Base-by-base conservation (phyloP, 139 green algal genomes). In the Marvania coccoides region DNA sequence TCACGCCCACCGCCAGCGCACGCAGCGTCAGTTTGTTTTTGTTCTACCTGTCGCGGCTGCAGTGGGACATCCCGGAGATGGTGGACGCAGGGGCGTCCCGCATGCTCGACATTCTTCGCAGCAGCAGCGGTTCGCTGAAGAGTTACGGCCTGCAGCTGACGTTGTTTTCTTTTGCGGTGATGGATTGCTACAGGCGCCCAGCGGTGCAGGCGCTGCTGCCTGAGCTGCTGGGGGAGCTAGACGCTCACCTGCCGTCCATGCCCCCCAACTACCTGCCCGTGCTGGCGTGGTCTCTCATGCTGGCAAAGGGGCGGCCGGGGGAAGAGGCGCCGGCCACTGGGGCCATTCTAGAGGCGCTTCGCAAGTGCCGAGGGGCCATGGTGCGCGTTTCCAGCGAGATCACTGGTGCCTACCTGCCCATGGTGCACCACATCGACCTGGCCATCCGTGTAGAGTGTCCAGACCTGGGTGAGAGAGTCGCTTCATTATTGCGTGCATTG, bases 211-310 rank as follows among this genome's bases (percentile, higher is more conserved):
- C 19, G 19, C 42, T 51, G 19, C 19, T 51, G 19, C 42, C 42
- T 28, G 42, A 51, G 19, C 19, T 51, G 42, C 19, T 51, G n/a
- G n/a, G n/a, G n/a, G n/a, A 51, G 19, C 42, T 51, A 51, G 42
- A 51, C 42, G 19, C 19, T 28, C 19, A 28, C 42, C 42, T 51
- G 42, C 42, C 19, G 19, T 51, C 42, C 19, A 51, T 51, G 19
- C 19, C 19, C 19, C 19, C 42, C 19, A 51, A 51, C 19, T 51
- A 51, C 42, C 19, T 51, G 42, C 57, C 57, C 30, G 33, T 58
- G 33, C 29, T 64, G 14, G 57, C 37, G 23, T 64, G 57, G 57
- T 64, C 57, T 19, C 19, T 64, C 15, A 55, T 64, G 19, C 37
- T 64, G 13, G 57, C 57, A 14, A 56, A 64, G n/a, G 19, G 12